Evolutionary conservation across 441 rosid genomes (phyloP).

Genomic region (Syzygium syzygioides): DNA sequence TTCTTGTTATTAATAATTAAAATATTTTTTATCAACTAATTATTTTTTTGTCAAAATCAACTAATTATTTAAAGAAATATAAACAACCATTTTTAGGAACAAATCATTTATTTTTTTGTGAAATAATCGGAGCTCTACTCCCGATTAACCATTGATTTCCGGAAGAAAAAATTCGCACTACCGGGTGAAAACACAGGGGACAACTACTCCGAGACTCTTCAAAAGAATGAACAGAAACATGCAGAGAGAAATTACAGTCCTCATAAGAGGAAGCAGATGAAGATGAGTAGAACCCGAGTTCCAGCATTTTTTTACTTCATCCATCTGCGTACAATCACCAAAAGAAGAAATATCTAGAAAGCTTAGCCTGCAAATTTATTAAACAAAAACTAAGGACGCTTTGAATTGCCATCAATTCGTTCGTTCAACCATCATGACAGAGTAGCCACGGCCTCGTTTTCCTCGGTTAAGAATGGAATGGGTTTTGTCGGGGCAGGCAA

Average conservation of each 20-base stretch:
- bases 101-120: not conserved
- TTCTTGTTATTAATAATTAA: not conserved
- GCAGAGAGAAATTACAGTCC: not conserved
- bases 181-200: too few relatives aligned
- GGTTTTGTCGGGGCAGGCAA: conserved; percentile 91
- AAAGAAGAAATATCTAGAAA: not conserved
- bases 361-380: not conserved
- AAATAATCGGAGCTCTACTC: not conserved
- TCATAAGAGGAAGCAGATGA: not conserved
- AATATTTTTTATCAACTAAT: not conserved
- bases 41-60: not conserved
- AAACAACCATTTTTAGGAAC: fast-evolving
- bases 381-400: not conserved
- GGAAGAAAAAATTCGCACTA: not conserved
- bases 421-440: not conserved
- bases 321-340: not conserved
- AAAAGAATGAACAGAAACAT: not conserved
- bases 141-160: not conserved
- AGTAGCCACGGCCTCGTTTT: conserved; percentile 20
- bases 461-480: conserved; percentile 43
- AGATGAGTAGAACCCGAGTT: not conserved
- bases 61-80: not conserved
- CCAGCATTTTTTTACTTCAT: not conserved
- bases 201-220: not conserved
- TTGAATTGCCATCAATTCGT: not conserved